Conservation (phyloP, 78 protist genomes). For the Parvularia atlantis region DNA sequence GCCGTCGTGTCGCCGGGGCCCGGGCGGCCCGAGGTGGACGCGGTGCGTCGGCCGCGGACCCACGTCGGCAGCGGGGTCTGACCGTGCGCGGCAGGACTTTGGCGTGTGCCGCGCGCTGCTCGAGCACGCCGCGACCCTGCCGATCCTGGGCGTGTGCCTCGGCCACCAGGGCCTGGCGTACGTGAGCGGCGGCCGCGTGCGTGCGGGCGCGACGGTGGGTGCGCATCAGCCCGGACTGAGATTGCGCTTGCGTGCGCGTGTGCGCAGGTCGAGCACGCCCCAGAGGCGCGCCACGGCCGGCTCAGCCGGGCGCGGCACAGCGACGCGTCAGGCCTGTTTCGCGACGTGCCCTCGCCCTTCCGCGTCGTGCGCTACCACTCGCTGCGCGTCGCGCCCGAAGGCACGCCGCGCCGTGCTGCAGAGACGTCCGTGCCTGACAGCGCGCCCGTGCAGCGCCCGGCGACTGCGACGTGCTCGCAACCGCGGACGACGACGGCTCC, state of each 20-base stretch:
- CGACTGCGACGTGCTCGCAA: too few relatives aligned
- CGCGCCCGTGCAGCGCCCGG: background rate
- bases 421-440: background rate
- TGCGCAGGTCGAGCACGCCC: conserved; percentile 17
- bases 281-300: conserved; percentile 35
- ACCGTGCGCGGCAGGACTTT: conserved; percentile 20
- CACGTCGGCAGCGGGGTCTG: background rate
- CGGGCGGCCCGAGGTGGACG: conserved; percentile 17
- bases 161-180: conserved; percentile 54
- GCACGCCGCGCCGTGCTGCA: background rate
- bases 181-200: conserved; percentile 22
- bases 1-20: conserved; percentile 60
- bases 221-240: background rate
- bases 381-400: conserved; percentile 17
- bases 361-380: conserved; percentile 62
- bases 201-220: too few relatives aligned
- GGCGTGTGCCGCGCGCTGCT: conserved; percentile 21
- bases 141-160: conserved; percentile 67
- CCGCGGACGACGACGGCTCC: conserved; percentile 3
- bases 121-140: background rate
- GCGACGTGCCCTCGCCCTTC: conserved; percentile 24
- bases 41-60: background rate
- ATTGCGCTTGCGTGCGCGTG: too few relatives aligned
- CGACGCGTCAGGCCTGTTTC: conserved; percentile 8
- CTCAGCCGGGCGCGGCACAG: conserved; percentile 15